phyloP scores from a whole-genome alignment of 2,329 filamentous ascomycete species.

The Anisogramma anomala region DNA sequence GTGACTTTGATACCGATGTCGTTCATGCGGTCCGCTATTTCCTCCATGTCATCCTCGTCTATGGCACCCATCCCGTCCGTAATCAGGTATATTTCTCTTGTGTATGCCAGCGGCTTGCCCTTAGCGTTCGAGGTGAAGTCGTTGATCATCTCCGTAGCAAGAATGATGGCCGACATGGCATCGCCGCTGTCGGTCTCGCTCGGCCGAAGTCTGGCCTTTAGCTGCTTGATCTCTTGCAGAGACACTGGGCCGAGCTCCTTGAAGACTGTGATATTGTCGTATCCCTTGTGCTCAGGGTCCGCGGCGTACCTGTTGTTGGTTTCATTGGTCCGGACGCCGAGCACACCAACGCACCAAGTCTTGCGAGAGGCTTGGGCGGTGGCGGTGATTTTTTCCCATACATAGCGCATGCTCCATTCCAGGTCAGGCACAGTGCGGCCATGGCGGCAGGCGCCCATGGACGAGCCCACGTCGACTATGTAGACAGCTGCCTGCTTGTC shows the following conservation, averaged over 20 bases:
- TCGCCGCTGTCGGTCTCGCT: conserved; percentile 64
- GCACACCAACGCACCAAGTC: conserved; percentile 62
- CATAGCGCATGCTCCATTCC: conserved; percentile 79
- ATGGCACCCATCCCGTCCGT: conserved; percentile 70
- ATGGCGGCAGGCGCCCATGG: conserved; percentile 65
- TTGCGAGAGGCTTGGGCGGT: conserved; percentile 59
- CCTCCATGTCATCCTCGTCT: conserved; percentile 57
- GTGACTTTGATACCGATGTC: conserved; percentile 65
- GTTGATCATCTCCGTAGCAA: conserved; percentile 79
- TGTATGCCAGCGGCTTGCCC: conserved; percentile 51
- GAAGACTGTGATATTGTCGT: conserved; percentile 70
- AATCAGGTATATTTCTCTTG: conserved; percentile 68
- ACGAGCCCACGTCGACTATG: conserved; percentile 74
- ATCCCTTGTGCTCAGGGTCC: conserved; percentile 59
- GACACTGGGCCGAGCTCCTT: conserved; percentile 51
- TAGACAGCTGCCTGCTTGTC: conserved; percentile 90
- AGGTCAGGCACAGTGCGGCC: conserved; percentile 69
- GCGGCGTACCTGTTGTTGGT: conserved; percentile 54
- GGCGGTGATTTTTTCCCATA: conserved; percentile 84
- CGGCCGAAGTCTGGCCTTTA: conserved; percentile 53
- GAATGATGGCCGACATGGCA: conserved; percentile 73
- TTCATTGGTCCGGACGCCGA: conserved; percentile 72
- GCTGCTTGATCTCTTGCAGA: conserved; percentile 56
- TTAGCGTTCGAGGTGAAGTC: conserved; percentile 59
- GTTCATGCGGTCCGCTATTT: conserved; percentile 64